A percentile compares a stretch with the other conserved stretches of the same genome.
Evolutionary conservation across 129 eudicot species (phyloP).

Genomic region (Glebionis coronaria): DNA sequence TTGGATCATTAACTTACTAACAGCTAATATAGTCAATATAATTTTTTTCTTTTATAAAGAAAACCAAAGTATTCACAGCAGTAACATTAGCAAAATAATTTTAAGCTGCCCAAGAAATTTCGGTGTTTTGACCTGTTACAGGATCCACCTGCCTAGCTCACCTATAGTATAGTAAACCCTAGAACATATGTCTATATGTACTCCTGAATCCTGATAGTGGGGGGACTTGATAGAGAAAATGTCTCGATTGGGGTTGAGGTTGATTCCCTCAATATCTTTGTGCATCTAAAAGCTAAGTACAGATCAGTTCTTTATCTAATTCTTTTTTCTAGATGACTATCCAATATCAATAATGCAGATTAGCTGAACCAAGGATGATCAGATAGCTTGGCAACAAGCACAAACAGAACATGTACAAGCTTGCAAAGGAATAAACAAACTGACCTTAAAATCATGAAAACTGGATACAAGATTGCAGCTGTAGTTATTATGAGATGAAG

Average conservation of each 20-base stretch:
- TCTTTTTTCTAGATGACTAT: neutral
- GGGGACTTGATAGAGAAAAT: neutral
- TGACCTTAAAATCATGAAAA: slow-evolving; percentile 75
- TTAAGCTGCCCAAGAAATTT: no score
- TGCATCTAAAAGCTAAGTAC: neutral
- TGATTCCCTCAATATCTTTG: slow-evolving; percentile 5
- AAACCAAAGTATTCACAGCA: no score
- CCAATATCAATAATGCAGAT: neutral
- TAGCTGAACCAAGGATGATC: no score
- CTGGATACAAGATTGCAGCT: slow-evolving; percentile 61
- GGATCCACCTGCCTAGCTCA: slow-evolving; percentile 6
- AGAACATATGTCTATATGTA: slow-evolving; percentile 9
- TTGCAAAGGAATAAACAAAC: neutral
- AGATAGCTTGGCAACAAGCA: neutral
- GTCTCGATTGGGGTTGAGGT: slow-evolving; percentile 13
- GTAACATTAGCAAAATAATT: no score
- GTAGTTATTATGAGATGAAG: slow-evolving; percentile 64
- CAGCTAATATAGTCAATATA: neutral
- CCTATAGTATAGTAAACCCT: neutral
- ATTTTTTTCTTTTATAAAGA: neutral
- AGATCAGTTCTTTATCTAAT: neutral
- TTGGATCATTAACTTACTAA: no score
- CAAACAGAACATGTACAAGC: neutral
- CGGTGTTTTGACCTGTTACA: neutral
- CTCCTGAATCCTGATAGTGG: neutral